A percentile compares a stretch with the other conserved stretches of the same genome.
Conservation (phyloP, 768 basidiomycete genomes). For the Cystobasidium tubakii region DNA sequence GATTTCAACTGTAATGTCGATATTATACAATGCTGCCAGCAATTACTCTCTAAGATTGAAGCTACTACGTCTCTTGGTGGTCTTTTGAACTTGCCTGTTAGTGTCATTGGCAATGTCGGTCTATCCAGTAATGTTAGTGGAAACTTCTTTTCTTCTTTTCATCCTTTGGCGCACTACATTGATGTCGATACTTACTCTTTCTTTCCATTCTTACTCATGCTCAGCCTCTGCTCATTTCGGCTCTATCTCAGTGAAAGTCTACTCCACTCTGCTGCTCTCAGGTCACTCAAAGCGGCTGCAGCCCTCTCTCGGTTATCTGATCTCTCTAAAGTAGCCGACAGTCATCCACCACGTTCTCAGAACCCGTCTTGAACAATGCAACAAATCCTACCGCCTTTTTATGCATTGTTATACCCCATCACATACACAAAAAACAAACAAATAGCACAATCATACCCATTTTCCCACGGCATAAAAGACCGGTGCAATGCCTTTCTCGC, state of each 20-base stretch:
- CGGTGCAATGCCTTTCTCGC: neutral
- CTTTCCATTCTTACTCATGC: neutral
- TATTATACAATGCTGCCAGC: slow-evolving; percentile 33
- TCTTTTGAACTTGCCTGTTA: slow-evolving; percentile 14
- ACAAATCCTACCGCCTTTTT: too few relatives aligned
- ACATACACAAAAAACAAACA: neutral
- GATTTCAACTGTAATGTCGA: slow-evolving; percentile 35
- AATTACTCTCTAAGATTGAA: slow-evolving; percentile 13
- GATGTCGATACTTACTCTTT: neutral
- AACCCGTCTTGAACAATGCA: too few relatives aligned
- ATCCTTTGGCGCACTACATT: too few relatives aligned
- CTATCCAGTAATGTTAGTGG: slow-evolving; percentile 12
- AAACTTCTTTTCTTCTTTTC: neutral
- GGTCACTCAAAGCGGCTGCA: slow-evolving; percentile 28
- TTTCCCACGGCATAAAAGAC: neutral
- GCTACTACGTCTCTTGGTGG: slow-evolving; percentile 25
- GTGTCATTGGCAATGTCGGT: slow-evolving; percentile 18
- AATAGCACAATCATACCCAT: neutral
- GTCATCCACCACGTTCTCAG: too few relatives aligned
- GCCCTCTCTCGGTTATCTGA: slow-evolving; percentile 15
- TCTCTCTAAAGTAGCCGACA: too few relatives aligned
- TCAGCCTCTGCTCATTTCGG: slow-evolving; percentile 21
- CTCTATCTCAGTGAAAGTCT: slow-evolving; percentile 18
- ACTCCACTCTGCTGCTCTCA: slow-evolving; percentile 33
- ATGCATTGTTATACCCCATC: too few relatives aligned